Evolutionary conservation across 208 protist genomes (phyloP), one percentile per base, ranked within the genome.

Genomic region (Acanthamoeba triangularis): DNA sequence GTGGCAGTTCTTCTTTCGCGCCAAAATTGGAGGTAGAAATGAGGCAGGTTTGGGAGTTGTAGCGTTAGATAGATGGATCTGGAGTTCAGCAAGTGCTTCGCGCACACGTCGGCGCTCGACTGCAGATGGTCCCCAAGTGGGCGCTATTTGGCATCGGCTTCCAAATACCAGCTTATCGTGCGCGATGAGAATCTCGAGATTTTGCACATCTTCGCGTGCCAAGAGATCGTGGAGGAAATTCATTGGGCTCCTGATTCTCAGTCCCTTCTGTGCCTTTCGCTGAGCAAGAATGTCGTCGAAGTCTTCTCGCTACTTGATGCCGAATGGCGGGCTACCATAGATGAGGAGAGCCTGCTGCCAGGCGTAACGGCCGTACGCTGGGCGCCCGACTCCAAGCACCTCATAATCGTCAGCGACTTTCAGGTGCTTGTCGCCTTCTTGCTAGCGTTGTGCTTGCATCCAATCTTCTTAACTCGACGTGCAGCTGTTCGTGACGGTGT

Each of bases 141-240:
- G 20, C 44, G 30, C 13, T 63, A 63, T 20, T 37, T 90, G 49
- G 80, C 80, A 10, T 65, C 80, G 18, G 44, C 80, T 8, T 18
- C 44, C 25, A 90, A 90, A 28, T 63, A 90, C 44, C 80, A 90
- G 23, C 80, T 90, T n/a, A 37, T 90, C 80, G 80, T 90, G 80
- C 80, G 80, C 13, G 80, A 90, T 54, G 80, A 33, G 49, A 41
- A 90, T 37, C 80, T 90, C 23, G 49, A 90, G 14, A 90, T 63
- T 33, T 20, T 90, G 44, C 80, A 80, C 37, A 80, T 80, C 72
- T 80, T 90, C 13, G 49, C 80, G 1, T 90, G 80, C 80, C 25
- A 90, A 20, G 28, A 90, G 14, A 11, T 63, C 23, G 59, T 90
- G 14, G 80, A 90, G 80, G 49, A 63, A 23, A 18, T 90, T 47